Evolutionary conservation across 129 eudicot species (phyloP).

Genomic region (Pulicaria dysenterica): DNA sequence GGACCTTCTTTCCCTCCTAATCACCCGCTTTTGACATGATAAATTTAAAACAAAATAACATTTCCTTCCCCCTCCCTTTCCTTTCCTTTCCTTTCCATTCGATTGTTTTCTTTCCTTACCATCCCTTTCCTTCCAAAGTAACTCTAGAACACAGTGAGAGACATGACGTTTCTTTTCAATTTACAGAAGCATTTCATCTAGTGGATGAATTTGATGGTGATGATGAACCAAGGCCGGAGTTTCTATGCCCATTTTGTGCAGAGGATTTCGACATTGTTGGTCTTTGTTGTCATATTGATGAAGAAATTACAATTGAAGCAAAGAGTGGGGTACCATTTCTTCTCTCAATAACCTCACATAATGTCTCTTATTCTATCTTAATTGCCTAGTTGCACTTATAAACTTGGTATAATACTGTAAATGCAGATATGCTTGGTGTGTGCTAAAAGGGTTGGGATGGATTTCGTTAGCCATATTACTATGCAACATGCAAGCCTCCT

Average conservation of each 20-base stretch:
- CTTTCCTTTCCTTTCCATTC: too few species aligned
- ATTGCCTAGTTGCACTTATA: background rate
- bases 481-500: slow-evolving; percentile 82
- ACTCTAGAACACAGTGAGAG: too few species aligned
- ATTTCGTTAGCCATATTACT: slow-evolving; percentile 78
- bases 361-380: background rate
- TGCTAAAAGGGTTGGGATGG: slow-evolving; percentile 65
- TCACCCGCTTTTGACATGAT: too few species aligned
- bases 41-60: too few species aligned
- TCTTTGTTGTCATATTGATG: slow-evolving; percentile 94
- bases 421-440: slow-evolving; percentile 89
- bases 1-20: too few species aligned
- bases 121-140: too few species aligned
- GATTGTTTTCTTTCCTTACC: too few species aligned
- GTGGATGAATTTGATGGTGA: slow-evolving; percentile 68
- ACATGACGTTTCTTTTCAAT: too few species aligned
- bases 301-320: slow-evolving; percentile 75
- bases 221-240: slow-evolving; percentile 65
- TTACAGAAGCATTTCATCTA: slow-evolving; percentile 52
- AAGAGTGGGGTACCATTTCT: slow-evolving; percentile 59
- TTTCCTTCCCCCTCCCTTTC: too few species aligned
- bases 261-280: slow-evolving; percentile 96
- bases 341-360: background rate
- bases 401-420: background rate
- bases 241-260: slow-evolving; percentile 83